Conservation (phyloP, 495 filamentous ascomycete species). For the Penicillium chermesinum region DNA sequence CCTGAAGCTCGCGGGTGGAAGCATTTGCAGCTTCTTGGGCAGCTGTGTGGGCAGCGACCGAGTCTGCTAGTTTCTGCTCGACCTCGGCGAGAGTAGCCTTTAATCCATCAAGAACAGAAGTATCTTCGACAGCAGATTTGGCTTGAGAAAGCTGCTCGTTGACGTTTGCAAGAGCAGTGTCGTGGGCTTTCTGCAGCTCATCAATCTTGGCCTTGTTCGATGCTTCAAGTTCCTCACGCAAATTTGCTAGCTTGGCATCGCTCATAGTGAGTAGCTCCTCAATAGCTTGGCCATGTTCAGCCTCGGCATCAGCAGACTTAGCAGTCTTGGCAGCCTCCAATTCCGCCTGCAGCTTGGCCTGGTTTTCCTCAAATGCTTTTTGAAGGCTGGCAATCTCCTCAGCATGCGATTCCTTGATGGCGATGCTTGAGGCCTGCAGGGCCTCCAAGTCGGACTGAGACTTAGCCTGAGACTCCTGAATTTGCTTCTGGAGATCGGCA, state of each 20-base stretch:
- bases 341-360: conserved; percentile 31
- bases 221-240: conserved; percentile 35
- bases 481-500: conserved; percentile 32
- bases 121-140: conserved; percentile 36
- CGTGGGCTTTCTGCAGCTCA: conserved; percentile 37
- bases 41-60: conserved; percentile 25
- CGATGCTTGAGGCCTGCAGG: conserved; percentile 25
- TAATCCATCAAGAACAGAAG: conserved; percentile 32
- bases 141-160: conserved; percentile 33
- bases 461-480: conserved; percentile 27
- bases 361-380: conserved; percentile 21
- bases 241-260: conserved; percentile 34
- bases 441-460: conserved; percentile 33
- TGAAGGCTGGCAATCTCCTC: conserved; percentile 22
- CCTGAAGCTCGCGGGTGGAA: conserved; percentile 27
- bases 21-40: conserved; percentile 23
- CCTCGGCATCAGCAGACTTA: conserved; percentile 34
- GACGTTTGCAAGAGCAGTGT: conserved; percentile 26
- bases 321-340: conserved; percentile 27
- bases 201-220: conserved; percentile 35
- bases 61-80: conserved; percentile 33
- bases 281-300: conserved; percentile 40
- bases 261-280: conserved; percentile 44
- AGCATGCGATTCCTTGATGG: conserved; percentile 5
- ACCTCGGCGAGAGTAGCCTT: conserved; percentile 35